Conservation (phyloP, 768 basidiomycete species). For the Lyophyllum atratum region DNA sequence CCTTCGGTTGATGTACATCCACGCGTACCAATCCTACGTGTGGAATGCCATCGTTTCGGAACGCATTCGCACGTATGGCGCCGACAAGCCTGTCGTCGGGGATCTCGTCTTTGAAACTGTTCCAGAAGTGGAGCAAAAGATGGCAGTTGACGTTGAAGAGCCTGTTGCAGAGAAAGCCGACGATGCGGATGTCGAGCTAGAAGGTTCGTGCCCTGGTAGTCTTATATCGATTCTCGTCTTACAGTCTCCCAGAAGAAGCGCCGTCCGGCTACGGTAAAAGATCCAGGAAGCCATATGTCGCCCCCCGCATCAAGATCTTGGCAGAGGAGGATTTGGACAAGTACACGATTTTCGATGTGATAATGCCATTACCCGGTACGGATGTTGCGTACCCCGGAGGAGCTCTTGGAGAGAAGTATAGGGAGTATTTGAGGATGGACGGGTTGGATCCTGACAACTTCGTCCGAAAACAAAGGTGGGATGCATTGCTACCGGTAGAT, state of each 20-base stretch:
- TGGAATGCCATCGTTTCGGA: constrained; percentile 99
- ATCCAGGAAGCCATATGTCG: constrained; percentile 57
- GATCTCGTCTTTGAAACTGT: constrained; percentile 81
- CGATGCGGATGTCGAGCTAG: constrained; percentile 26
- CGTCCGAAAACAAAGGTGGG: constrained; percentile 85
- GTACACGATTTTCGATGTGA: constrained; percentile 90
- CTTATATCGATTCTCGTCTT: background rate
- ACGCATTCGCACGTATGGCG: constrained; percentile 78
- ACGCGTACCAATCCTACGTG: constrained; percentile 97
- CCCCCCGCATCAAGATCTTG: constrained; percentile 76
- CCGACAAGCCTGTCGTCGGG: constrained; percentile 74
- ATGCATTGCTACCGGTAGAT: background rate
- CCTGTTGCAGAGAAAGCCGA: constrained; percentile 33
- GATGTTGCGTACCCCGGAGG: constrained; percentile 94
- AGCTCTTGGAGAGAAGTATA: constrained; percentile 81
- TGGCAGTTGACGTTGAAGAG: constrained; percentile 36
- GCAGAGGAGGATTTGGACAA: constrained; percentile 76
- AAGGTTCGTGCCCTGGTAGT: constrained; percentile 23
- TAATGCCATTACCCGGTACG: constrained; percentile 96
- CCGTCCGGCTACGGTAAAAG: constrained; percentile 31
- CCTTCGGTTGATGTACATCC: constrained; percentile 95
- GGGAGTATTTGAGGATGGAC: constrained; percentile 78
- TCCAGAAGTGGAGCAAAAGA: constrained; percentile 31
- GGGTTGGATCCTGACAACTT: constrained; percentile 91
- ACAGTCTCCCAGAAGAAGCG: constrained; percentile 19